Conservation (phyloP, 192 early-diverging fungal genomes). For the Nowakowskiella sp. region DNA sequence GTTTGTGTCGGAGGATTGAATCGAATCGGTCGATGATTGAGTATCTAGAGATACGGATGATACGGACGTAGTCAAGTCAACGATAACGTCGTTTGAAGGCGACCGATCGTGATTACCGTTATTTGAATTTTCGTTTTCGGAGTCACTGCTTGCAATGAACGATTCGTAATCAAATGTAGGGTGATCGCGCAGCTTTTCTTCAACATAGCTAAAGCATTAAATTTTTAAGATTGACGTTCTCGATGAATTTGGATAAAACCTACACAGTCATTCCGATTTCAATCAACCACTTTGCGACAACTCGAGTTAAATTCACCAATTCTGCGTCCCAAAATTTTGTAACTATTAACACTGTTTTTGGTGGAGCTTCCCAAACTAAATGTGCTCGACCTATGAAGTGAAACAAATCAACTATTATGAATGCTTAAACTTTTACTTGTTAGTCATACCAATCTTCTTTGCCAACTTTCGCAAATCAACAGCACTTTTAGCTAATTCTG, state of each 20-base stretch:
- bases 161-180: constrained; percentile 17
- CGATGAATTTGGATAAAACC: constrained; percentile 6
- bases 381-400: constrained; percentile 20
- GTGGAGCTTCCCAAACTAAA: constrained; percentile 36
- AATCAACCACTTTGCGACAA: constrained; percentile 31
- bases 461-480: constrained; percentile 43
- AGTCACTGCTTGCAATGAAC: constrained; percentile 11
- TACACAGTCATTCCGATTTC: constrained; percentile 27
- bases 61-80: too few species aligned
- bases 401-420: background rate
- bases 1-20: too few species aligned
- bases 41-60: too few species aligned
- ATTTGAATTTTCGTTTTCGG: too few species aligned
- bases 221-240: background rate
- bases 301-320: constrained; percentile 25
- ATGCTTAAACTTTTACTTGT: background rate
- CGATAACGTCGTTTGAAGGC: too few species aligned
- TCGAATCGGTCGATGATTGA: too few species aligned
- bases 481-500: constrained; percentile 35
- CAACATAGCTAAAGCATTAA: constrained; percentile 10
- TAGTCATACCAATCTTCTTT: constrained; percentile 34
- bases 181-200: constrained; percentile 22
- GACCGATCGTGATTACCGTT: too few species aligned
- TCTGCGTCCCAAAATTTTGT: constrained; percentile 34
- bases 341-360: constrained; percentile 36